Base-by-base conservation (phyloP, 1,284 basidiomycete genomes). In the Fomitopsis palustris region DNA sequence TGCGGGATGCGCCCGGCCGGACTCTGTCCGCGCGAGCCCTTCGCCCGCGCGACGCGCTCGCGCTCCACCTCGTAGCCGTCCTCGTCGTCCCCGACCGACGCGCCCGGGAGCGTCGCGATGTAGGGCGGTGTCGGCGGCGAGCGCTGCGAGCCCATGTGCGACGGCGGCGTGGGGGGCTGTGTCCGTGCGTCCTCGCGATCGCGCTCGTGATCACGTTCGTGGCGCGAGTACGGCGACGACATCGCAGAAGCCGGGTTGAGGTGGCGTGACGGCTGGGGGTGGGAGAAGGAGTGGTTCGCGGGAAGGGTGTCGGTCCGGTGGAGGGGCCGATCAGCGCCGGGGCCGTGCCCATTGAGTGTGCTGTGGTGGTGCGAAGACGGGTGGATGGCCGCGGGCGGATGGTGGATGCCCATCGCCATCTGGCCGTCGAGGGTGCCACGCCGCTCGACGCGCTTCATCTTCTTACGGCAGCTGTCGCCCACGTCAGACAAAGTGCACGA, bases 401-500 rank as follows among this genome's bases (percentile, higher is more conserved):
- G 61, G 19, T 60, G 63, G n/a, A 63, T 39, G 60, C 56, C 33
- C n/a, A 54, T 59, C 7, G 65, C 57, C 47, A 64, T 75, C 69
- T 79, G 76, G 53, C 70, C 73, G 58, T 85, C 84, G 5, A 88
- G 70, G 17, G 88, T 90, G 6, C 88, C 88, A 10, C 89, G 78
- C 17, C 87, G 78, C 70, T 92, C 90, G 43, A 90, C 86, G 1
- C 90, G 83, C 74, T 91, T 91, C 90, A 92, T 92, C 73, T 92
- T 92, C 74, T 92, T 92, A 56, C 90, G 81, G 73, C 90, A 91
- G 57, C 85, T 86, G 43, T 52, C 14, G 17, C 35, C 37, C 49
- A n/a, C 49, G 31, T 53, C 38, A 57, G 42, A 23, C 35, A 31
- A n/a, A 16, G 14, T 25, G 38, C 29, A 39, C 56, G 58, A 54